A percentile compares a stretch with the other conserved stretches of the same genome.
Conservation (phyloP, 2,329 filamentous ascomycete genomes). For the Ciborinia camelliae region DNA sequence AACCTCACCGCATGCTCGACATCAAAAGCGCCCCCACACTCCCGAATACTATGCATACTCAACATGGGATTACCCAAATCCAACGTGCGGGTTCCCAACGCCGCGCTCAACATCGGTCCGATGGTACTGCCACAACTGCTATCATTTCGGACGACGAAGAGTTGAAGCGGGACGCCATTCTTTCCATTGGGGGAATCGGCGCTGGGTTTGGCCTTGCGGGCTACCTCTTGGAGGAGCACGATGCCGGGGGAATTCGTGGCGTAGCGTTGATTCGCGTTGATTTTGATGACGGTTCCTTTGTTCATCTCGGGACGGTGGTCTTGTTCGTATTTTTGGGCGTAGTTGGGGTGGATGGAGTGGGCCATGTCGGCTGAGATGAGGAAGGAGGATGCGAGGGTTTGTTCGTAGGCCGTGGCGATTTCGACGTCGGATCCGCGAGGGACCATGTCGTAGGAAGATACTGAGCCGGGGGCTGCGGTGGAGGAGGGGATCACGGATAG, state of each 20-base stretch:
- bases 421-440: constrained; percentile 54
- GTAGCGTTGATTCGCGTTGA: constrained; percentile 97
- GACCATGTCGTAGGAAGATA: constrained; percentile 62
- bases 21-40: constrained; percentile 84
- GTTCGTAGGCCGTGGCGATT: constrained; percentile 81
- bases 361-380: constrained; percentile 97
- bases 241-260: constrained; percentile 96
- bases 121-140: constrained; percentile 94
- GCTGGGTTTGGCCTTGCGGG: constrained; percentile 54
- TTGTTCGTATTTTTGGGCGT: constrained; percentile 83
- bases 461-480: constrained; percentile 44
- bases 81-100: constrained; percentile 80
- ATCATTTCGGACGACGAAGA: constrained; percentile 96
- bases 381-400: constrained; percentile 87
- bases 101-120: constrained; percentile 90
- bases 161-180: constrained; percentile 78
- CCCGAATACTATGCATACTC: constrained; percentile 96
- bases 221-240: constrained; percentile 85
- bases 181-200: constrained; percentile 44
- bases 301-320: constrained; percentile 95
- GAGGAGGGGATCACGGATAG: constrained; percentile 70
- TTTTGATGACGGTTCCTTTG: constrained; percentile 92
- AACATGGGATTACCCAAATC: constrained; percentile 77
- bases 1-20: constrained; percentile 82
- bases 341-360: constrained; percentile 94